These are phyloP conservation scores for Cyclanthera cordifolia DNA, from an alignment of 306 rosid species.

Conservation along the genomic window DNA sequence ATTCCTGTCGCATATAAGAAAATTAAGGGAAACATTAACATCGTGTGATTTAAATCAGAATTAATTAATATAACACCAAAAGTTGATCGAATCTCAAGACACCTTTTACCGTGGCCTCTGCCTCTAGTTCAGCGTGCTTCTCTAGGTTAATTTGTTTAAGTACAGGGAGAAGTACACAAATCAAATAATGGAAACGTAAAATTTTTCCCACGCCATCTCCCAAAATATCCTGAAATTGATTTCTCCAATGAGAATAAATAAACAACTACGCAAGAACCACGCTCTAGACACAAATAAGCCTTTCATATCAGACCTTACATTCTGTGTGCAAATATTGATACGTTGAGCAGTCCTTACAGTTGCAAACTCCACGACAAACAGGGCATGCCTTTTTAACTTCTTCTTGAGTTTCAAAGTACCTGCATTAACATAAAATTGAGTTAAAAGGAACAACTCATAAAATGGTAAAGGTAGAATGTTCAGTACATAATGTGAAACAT, in stretches of 20 bases:
- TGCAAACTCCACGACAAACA: slow-evolving; percentile 80
- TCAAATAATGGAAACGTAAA: slow-evolving; percentile 65
- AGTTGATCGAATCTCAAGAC: slow-evolving; percentile 13
- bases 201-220: slow-evolving; percentile 59
- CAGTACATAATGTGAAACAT: not conserved
- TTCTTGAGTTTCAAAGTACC: slow-evolving; percentile 73
- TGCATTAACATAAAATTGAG: slow-evolving; percentile 11
- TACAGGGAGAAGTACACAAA: slow-evolving; percentile 80
- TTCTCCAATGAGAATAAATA: slow-evolving; percentile 22
- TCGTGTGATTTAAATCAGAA: not conserved
- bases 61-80: slow-evolving; percentile 14
- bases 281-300: slow-evolving; percentile 20
- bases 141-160: slow-evolving; percentile 66
- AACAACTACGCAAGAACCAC: slow-evolving; percentile 15
- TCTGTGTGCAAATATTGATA: slow-evolving; percentile 54
- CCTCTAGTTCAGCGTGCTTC: slow-evolving; percentile 50
- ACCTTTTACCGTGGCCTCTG: slow-evolving; percentile 64
- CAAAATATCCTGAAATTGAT: slow-evolving; percentile 50
- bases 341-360: slow-evolving; percentile 73
- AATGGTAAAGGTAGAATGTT: not conserved
- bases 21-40: not conserved
- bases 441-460: slow-evolving; percentile 1
- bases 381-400: slow-evolving; percentile 88
- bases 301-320: slow-evolving; percentile 91
- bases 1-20: slow-evolving; percentile 39